Evolutionary conservation across 2,329 filamentous ascomycete species (phyloP).

Genomic region (Colletotrichum tamarilloi): DNA sequence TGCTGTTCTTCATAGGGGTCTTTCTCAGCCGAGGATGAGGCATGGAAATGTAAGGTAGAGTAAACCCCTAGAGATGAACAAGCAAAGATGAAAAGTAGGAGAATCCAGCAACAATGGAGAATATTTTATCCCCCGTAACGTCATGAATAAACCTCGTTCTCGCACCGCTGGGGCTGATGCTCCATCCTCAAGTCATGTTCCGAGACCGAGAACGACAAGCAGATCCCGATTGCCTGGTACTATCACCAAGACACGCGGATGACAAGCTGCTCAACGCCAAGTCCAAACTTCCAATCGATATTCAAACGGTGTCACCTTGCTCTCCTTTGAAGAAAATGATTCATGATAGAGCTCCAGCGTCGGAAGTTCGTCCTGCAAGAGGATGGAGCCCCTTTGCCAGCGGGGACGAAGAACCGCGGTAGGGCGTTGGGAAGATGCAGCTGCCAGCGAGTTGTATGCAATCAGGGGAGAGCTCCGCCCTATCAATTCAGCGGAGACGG

Average conservation of each 20-base stretch:
- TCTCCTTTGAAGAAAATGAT: background rate
- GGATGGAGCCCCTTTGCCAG: too few species aligned
- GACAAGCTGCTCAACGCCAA: background rate
- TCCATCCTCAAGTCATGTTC: background rate
- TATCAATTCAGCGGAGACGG: constrained; percentile 8
- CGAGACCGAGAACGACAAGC: background rate
- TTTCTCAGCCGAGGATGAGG: too few species aligned
- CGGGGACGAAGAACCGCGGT: background rate
- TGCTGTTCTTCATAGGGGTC: too few species aligned
- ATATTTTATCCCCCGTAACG: background rate
- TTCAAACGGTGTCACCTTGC: background rate
- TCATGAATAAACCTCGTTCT: background rate
- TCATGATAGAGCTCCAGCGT: background rate
- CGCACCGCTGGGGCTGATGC: background rate
- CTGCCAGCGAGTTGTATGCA: background rate
- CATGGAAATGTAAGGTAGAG: background rate
- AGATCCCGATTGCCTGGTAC: background rate
- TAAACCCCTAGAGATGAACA: background rate
- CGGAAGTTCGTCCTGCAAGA: background rate
- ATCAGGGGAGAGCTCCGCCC: background rate
- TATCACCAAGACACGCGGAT: background rate
- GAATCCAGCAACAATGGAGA: background rate
- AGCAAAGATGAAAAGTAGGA: too few species aligned
- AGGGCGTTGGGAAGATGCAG: background rate
- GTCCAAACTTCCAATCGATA: background rate